A percentile compares a stretch with the other conserved stretches of the same genome.
Conservation (phyloP, 345 rosid genomes). For the Acer saccharum region DNA sequence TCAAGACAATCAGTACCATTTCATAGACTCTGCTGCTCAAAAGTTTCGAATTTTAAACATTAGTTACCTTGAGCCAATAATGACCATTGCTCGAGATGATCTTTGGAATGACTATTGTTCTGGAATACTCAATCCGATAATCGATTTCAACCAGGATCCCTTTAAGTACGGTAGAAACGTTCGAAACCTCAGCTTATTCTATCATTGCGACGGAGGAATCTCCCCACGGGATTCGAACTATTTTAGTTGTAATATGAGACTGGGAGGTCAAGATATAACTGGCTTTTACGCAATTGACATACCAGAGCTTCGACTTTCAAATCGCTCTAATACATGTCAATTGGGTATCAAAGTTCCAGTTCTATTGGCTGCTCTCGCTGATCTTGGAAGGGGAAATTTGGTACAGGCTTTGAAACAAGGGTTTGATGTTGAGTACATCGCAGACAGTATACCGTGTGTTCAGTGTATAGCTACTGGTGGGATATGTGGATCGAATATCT, state of each 20-base stretch:
- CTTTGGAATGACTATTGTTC: constrained; percentile 25
- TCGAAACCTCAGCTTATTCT: constrained; percentile 32
- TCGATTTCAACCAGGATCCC: not conserved
- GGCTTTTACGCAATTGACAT: constrained; percentile 13
- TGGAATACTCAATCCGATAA: not conserved
- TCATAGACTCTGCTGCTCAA: not conserved
- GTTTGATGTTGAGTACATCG: constrained; percentile 17
- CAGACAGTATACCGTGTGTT: not conserved
- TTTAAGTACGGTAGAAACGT: not conserved
- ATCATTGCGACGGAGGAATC: constrained; percentile 16
- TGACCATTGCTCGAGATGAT: constrained; percentile 30
- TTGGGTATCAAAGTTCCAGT: constrained; percentile 23
- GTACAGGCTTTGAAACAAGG: constrained; percentile 14
- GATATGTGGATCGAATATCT: constrained; percentile 41
- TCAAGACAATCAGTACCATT: not conserved
- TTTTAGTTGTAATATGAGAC: not conserved
- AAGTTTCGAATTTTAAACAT: constrained; percentile 15
- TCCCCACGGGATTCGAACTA: not conserved
- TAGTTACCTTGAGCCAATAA: not conserved
- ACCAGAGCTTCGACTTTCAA: not conserved
- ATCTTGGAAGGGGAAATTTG: rapidly evolving
- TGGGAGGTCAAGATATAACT: rapidly evolving
- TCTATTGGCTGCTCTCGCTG: not conserved
- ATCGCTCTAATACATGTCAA: not conserved
- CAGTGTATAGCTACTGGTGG: constrained; percentile 34